Evolutionary conservation across 495 filamentous ascomycete species (phyloP), one percentile per base, ranked within the genome.

Genomic region (Aspergillus campestris): DNA sequence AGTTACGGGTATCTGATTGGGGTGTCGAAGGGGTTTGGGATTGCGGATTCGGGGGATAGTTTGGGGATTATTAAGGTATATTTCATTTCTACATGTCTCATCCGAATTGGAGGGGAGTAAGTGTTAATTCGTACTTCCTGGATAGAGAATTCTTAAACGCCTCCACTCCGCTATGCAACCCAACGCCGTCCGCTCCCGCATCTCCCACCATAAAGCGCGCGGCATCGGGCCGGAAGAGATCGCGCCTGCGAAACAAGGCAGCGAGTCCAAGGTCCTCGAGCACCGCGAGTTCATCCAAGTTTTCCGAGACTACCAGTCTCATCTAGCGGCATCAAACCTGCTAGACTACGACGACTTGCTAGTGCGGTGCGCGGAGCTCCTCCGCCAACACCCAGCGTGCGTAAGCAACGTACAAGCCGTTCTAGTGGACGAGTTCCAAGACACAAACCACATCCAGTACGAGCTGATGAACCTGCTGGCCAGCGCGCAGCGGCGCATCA

Each of bases 281-380:
- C 75, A 80, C n/a, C 71, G 86, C 42, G 83, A 92, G 40, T 82
- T 96, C 40, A 75, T 83, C 6, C 69, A 66, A 34, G 79, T 91
- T 31, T 97, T 86, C 57, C 62, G 70, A 13, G 85, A 86, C 46
- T 99, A 99, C 50, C 81, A 96, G 57, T 67, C 66, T 5, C 78
- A 84, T 31, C 64, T 97, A 35, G 71, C 80, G 31, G 67, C 73
- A 4, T 89, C 87, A 0, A 95, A 94, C 53, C 71, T 95, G 31
- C 73, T 99, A 6, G 94, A 99, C 61, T 99, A 94, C 52, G 94
- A 99, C 56, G 94, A 99, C 56, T 75, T 99, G 3, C 77, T 99
- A 6, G 67, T 95, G 10, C 80, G 82, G 38, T 95, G 92, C 49
- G 82, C 81, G 5, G 81, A 94, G 29, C 77, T 99, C 8, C 78